Base-by-base conservation (phyloP, 768 basidiomycete genomes). In the Sistotremastrum niveocremeum region DNA sequence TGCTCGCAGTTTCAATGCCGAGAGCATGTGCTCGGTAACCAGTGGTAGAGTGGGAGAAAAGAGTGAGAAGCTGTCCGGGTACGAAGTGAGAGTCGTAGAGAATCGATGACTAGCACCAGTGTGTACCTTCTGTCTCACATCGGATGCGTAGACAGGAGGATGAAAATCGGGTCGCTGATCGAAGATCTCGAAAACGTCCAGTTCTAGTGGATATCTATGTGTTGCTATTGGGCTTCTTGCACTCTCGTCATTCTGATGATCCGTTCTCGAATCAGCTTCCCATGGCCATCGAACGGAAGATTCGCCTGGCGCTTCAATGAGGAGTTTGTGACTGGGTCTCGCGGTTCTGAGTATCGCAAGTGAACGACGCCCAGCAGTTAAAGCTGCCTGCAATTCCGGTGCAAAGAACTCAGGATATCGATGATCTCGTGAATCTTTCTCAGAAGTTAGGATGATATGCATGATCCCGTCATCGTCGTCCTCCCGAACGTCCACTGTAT, bases 31-130 rank as follows among this genome's bases (percentile, higher is more conserved):
- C n/a, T 71, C 67, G 6, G 73, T 76, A 7, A 90, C 69, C 36
- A 77, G 73, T 3, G 67, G 46, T 8, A 85, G 68, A 0, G 75
- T 81, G 0, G 87, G 81, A 0, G 78, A 73, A 39, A 82, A 69
- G 1, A 72, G 54, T 1, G 86, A 82, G 0, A 89, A 65, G 0
- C 58, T 44, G 6, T 58, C 46, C 0, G 87, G 84, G 55, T 88
- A 88, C 0, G 54, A 51, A 10, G 59, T 56, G 44, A 85, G 65
- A 56, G 87, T 81, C 3, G 55, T 51, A 32, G 62, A 59, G 7
- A 84, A 62, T 20, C 58, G 42, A 54, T 37, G 9, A 52, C 49
- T 9, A 65, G 59, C n/a, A 53, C 52, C 35, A 47, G 50, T 39
- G 40, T 32, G 34, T 30, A 60, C 56, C 1, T 56, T 54, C 30